Evolutionary conservation across 176 grass and related monocot species (phyloP), one percentile per base, ranked within the genome.

Genomic region (Pontederia paniculata): DNA sequence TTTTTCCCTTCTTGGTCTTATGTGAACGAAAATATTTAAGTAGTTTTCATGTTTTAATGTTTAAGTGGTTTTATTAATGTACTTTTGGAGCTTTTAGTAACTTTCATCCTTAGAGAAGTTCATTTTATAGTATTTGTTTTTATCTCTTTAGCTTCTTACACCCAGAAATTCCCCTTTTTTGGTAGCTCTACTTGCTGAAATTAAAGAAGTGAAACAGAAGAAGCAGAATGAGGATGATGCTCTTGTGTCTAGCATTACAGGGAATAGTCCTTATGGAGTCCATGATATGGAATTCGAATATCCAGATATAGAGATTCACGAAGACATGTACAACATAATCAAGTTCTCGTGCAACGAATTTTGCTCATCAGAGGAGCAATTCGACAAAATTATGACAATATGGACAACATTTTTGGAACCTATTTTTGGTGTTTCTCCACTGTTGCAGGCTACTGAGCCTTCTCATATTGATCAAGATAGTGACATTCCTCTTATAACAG

Each of bases 401-500:
- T 69, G 66, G 52, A 56, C 66, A 48, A 47, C 19, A n/a, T 50
- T 67, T 57, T 22, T 69, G 14, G 66, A 57, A 17, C 42, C 52
- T 57, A 48, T 69, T 8, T 23, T 69, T 45, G 66, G 66, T 44
- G 18, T 57, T 46, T 57, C n/a, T 22, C 37, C 66, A 77, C 66
- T 52, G 43, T 66, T 44, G 12, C 74, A 88, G 2, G 66, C 65
- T 55, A 41, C 21, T 0, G 72, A 75, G 23, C 44, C 18, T 62
- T 22, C 9, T 44, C 7, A 37, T 37, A 6, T 37, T 37, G 28
- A 37, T 37, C 28, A 37, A 37, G 28, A 37, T 37, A 37, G 28
- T 5, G 77, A 84, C 76, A 74, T n/a, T n/a, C n/a, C n/a, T n/a
- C n/a, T n/a, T n/a, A n/a, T n/a, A 66, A 16, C 77, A 70, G 45